phyloP scores from a whole-genome alignment of 2,329 filamentous ascomycete genomes.

The Curvularia spicifera region DNA sequence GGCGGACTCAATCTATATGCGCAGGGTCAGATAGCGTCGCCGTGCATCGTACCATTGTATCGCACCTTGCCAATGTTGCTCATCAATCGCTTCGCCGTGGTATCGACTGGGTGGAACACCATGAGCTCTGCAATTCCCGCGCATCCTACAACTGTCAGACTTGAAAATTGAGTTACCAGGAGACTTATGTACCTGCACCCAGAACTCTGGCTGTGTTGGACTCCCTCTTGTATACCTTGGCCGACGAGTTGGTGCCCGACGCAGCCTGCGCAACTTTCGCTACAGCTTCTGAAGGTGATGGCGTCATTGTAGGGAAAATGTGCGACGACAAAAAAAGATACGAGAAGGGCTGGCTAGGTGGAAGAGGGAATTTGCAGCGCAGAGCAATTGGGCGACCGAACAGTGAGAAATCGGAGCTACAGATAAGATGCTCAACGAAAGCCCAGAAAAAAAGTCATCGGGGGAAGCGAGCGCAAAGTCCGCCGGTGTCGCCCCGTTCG shows the following conservation, averaged over 20 bases:
- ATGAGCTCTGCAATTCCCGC: slow-evolving; percentile 92
- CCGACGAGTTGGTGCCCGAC: slow-evolving; percentile 49
- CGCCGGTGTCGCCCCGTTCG: slow-evolving; percentile 13
- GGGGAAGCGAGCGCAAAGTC: slow-evolving; percentile 17
- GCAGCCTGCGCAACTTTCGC: slow-evolving; percentile 40
- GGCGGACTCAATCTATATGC: slow-evolving; percentile 60
- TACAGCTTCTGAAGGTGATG: slow-evolving; percentile 38
- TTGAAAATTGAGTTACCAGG: background rate
- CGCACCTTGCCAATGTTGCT: slow-evolving; percentile 84
- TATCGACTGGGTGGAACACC: slow-evolving; percentile 84
- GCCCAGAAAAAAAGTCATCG: slow-evolving; percentile 12
- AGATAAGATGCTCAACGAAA: slow-evolving; percentile 3
- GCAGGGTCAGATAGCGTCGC: slow-evolving; percentile 24
- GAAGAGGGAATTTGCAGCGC: slow-evolving; percentile 17
- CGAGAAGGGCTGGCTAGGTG: background rate
- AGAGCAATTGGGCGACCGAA: slow-evolving; percentile 18
- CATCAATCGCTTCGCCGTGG: slow-evolving; percentile 98
- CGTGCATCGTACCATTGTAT: background rate
- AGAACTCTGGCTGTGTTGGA: slow-evolving; percentile 86
- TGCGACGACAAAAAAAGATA: background rate
- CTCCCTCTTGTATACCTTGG: slow-evolving; percentile 78
- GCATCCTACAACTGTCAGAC: slow-evolving; percentile 66
- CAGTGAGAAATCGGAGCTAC: slow-evolving; percentile 14
- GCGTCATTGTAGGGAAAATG: slow-evolving; percentile 30
- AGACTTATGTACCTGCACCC: slow-evolving; percentile 76